Evolutionary conservation across 1,139 yeast species (phyloP), one percentile per base, ranked within the genome.

Genomic region (Nakaseomyces sp.): DNA sequence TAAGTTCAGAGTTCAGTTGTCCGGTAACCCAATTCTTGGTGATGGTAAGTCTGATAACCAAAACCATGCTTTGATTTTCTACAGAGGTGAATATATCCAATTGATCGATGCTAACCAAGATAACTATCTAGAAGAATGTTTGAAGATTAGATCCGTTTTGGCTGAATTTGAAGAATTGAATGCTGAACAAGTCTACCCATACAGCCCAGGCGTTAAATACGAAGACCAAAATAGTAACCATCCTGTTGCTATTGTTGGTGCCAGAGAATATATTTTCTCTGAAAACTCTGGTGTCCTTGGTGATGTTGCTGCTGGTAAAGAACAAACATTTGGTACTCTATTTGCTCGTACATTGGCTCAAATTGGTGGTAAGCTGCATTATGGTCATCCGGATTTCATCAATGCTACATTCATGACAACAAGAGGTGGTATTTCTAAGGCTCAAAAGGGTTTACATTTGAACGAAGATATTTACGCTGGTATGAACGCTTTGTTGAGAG

Each of bases 241-340:
- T 59, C 98, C 98, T 28, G 98, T 91, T 59, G 98, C 98, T 47
- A 89, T 91, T 65, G 87, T 91, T 59, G 98, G 98, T 80, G 97
- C 98, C 45, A 84, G 98, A 74, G 98, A 91, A 72, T 91, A 91
- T 71, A 91, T 91, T 71, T 91, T 91, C 84, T 87, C 96, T 51
- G 98, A 91, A 70, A 91, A 89, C 73, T 84, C 95, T 55, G 98
- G 98, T 83, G 86, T 91, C 61, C 77, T 91, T 57, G 98, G 98
- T 81, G 98, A 91, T 70, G 94, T 91, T 67, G 98, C 98, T 59
- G 98, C 98, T 55, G 98, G 97, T 79, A 91, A 91, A 73, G 98
- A 91, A 77, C 98, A 91, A 70, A 91, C 98, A 56, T 91, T 91
- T 65, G 98, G 98, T 81, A 91, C 98, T 10, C 73, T 91, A 66